These are phyloP conservation scores for Draba incana DNA, from an alignment of 345 rosid species.

Conservation along the genomic window DNA sequence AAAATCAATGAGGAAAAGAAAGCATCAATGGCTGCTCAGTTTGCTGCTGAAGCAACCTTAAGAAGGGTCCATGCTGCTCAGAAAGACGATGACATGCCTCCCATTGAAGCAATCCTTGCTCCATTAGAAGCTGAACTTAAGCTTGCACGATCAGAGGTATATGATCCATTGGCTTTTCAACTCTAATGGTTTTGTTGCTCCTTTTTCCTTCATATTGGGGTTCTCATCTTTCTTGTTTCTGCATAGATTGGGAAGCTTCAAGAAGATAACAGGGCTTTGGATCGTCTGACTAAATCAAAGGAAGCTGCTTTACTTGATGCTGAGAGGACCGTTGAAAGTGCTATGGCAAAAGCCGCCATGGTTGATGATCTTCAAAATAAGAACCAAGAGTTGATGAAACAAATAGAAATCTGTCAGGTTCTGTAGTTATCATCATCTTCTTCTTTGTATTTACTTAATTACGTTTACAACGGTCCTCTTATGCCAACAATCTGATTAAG, in stretches of 20 bases:
- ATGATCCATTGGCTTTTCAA: background rate
- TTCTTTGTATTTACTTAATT: constrained; percentile 1
- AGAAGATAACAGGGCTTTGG: constrained; percentile 97
- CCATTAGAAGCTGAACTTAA: constrained; percentile 99
- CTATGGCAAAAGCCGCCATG: constrained; percentile 92
- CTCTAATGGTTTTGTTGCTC: background rate
- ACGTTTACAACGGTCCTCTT: no score
- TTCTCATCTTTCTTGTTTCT: background rate
- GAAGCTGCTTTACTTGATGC: constrained; percentile 98
- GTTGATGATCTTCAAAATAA: constrained; percentile 99
- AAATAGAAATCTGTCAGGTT: constrained; percentile 99
- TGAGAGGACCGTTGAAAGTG: constrained; percentile 90
- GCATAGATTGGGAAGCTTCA: constrained; percentile 94
- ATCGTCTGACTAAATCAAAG: constrained; percentile 97
- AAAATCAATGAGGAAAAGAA: constrained; percentile 98
- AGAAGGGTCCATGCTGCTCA: constrained; percentile 99
- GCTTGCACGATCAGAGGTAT: constrained; percentile 93
- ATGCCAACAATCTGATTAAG: background rate
- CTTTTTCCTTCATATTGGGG: background rate
- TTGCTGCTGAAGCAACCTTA: constrained; percentile 99
- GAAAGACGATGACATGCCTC: constrained; percentile 99
- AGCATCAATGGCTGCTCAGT: constrained; percentile 99
- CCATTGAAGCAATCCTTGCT: constrained; percentile 99
- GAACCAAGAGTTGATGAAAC: constrained; percentile 97
- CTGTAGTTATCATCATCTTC: constrained; percentile 23